A percentile compares a stretch with the other conserved stretches of the same genome.
Evolutionary conservation across 2,329 filamentous ascomycete species (phyloP).

Genomic region (Exophiala mesophila): DNA sequence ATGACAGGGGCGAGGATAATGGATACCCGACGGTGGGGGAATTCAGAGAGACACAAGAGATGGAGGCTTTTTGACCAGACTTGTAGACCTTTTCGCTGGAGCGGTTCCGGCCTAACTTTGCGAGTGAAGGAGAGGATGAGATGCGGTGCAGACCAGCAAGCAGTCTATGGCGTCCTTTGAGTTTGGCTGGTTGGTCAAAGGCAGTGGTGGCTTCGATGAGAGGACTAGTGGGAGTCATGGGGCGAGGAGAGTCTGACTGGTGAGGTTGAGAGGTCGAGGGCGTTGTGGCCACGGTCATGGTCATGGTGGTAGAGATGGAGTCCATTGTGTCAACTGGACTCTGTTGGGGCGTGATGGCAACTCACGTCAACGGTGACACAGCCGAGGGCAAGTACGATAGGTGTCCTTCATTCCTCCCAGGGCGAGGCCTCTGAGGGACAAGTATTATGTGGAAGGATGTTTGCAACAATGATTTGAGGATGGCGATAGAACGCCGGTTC

Average conservation of each 20-base stretch:
- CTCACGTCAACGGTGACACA: neutral
- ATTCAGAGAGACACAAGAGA: constrained; percentile 60
- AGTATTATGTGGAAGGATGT: no score
- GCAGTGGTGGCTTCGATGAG: constrained; percentile 29
- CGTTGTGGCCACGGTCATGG: constrained; percentile 2
- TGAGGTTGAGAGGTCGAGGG: constrained; percentile 5
- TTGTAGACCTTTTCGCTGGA: constrained; percentile 59
- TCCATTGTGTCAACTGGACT: constrained; percentile 16
- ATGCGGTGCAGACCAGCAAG: constrained; percentile 74
- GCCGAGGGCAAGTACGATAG: neutral
- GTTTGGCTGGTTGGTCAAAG: constrained; percentile 48
- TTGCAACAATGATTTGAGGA: no score
- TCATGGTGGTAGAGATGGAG: constrained; percentile 12
- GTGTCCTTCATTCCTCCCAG: no score
- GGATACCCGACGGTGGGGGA: constrained; percentile 50
- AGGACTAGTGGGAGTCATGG: constrained; percentile 33
- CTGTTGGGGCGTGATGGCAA: no score
- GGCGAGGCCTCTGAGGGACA: no score
- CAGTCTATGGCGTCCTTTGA: constrained; percentile 64
- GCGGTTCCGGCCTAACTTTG: constrained; percentile 57
- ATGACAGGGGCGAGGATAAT: constrained; percentile 49
- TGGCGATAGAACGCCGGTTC: no score
- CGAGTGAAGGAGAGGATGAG: constrained; percentile 70
- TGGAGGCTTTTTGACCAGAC: constrained; percentile 56
- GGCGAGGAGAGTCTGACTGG: constrained; percentile 29